Evolutionary conservation across 2,329 filamentous ascomycete species (phyloP).

Genomic region (Ilyonectria robusta): DNA sequence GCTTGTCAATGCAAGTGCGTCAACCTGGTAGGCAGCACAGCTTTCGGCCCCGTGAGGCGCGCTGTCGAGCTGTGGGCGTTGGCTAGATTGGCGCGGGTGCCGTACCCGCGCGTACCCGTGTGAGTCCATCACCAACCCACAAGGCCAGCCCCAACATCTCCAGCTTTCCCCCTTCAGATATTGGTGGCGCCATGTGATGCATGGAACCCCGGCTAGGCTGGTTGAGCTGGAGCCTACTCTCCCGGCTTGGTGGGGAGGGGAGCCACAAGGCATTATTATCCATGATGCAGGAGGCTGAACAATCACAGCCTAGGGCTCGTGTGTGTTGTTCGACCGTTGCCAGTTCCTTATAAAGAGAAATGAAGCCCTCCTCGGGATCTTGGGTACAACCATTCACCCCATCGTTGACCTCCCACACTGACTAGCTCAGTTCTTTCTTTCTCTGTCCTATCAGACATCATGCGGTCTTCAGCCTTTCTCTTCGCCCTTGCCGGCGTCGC

Average conservation of each 20-base stretch:
- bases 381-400: neutral
- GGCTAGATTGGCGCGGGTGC: constrained; percentile 22
- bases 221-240: constrained; percentile 29
- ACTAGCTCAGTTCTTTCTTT: neutral
- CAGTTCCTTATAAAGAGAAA: constrained; percentile 35
- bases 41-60: constrained; percentile 1
- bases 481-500: constrained; percentile 45
- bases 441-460: constrained; percentile 27
- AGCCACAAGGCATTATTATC: constrained; percentile 15
- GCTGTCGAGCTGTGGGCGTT: constrained; percentile 24
- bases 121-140: constrained; percentile 36
- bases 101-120: constrained; percentile 32
- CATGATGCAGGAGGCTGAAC: neutral
- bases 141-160: constrained; percentile 16
- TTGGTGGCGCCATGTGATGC: constrained; percentile 37
- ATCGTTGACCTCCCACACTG: constrained; percentile 11
- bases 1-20: neutral
- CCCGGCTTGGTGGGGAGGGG: constrained; percentile 21
- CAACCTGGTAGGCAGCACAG: constrained; percentile 7
- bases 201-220: constrained; percentile 37
- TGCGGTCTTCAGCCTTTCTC: constrained; percentile 47
- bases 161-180: constrained; percentile 32
- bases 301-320: constrained; percentile 4
- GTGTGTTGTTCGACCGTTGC: neutral
- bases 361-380: constrained; percentile 4